A percentile compares a stretch with the other conserved stretches of the same genome.
Conservation (phyloP, 768 basidiomycete genomes). For the Porphyrellus cyaneotinctus region DNA sequence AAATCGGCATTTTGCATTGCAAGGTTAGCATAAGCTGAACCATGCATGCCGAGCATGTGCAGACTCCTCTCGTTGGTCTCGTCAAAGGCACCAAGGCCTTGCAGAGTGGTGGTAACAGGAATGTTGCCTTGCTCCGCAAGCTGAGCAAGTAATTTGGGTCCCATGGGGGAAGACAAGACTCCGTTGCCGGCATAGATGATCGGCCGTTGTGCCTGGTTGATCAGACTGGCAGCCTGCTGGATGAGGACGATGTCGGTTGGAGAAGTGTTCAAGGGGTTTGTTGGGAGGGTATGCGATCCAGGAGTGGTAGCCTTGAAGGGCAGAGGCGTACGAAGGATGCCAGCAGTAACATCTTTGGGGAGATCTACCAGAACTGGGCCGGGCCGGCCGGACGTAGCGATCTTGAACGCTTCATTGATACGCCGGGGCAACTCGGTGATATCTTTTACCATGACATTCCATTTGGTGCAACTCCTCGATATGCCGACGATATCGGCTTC, state of each 20-base stretch:
- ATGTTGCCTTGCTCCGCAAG: slow-evolving; percentile 86
- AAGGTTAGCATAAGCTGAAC: slow-evolving; percentile 92
- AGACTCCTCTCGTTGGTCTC: slow-evolving; percentile 81
- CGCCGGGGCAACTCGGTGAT: slow-evolving; percentile 90
- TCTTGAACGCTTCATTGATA: slow-evolving; percentile 99
- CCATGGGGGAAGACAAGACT: slow-evolving; percentile 74
- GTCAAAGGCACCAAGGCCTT: slow-evolving; percentile 94
- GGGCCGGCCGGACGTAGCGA: slow-evolving; percentile 93
- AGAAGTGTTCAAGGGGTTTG: slow-evolving; percentile 65
- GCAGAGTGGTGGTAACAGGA: slow-evolving; percentile 94
- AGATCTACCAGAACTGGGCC: slow-evolving; percentile 98
- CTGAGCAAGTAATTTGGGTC: slow-evolving; percentile 75
- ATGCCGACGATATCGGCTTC: slow-evolving; percentile 98
- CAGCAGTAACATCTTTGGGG: slow-evolving; percentile 98
- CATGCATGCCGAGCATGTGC: slow-evolving; percentile 99
- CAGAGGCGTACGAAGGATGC: slow-evolving; percentile 79
- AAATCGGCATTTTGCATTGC: slow-evolving; percentile 98
- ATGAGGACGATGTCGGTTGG: slow-evolving; percentile 66
- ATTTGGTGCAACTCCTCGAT: slow-evolving; percentile 95
- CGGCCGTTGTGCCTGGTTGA: slow-evolving; percentile 88
- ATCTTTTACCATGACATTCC: slow-evolving; percentile 99
- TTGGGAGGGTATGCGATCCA: slow-evolving; percentile 71
- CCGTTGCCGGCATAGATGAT: slow-evolving; percentile 93
- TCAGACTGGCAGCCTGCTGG: slow-evolving; percentile 80
- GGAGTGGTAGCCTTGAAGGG: slow-evolving; percentile 85